phyloP scores from a whole-genome alignment of 176 grass and related monocot genomes.

The Triticum timopheevii region DNA sequence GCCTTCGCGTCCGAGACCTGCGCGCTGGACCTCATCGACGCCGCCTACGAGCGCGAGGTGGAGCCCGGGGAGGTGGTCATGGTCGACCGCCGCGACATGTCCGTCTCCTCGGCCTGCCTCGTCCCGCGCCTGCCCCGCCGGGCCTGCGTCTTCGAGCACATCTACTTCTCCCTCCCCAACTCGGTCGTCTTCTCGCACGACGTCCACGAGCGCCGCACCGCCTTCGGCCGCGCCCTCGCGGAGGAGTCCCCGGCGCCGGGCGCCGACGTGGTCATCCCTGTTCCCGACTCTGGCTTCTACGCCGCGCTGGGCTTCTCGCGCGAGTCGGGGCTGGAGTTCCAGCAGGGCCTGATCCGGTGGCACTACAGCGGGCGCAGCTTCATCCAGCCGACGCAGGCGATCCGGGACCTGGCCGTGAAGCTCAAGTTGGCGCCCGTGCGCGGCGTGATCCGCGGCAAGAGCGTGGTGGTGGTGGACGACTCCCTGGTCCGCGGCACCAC shows the following conservation, averaged over 20 bases:
- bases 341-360: slow-evolving; percentile 70
- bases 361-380: slow-evolving; percentile 79
- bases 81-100: slow-evolving; percentile 69
- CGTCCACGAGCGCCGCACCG: slow-evolving; percentile 67
- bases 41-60: slow-evolving; percentile 72
- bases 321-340: slow-evolving; percentile 59
- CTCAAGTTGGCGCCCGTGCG: slow-evolving; percentile 65
- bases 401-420: slow-evolving; percentile 71
- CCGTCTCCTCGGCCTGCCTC: slow-evolving; percentile 44
- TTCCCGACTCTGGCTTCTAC: slow-evolving; percentile 71
- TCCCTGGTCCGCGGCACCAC: slow-evolving; percentile 80
- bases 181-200: slow-evolving; percentile 65
- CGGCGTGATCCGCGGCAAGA: slow-evolving; percentile 58
- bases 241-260: slow-evolving; percentile 46
- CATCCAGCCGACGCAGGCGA: slow-evolving; percentile 68
- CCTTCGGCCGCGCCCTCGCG: slow-evolving; percentile 64
- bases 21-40: slow-evolving; percentile 80
- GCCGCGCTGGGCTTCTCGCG: slow-evolving; percentile 67
- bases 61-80: slow-evolving; percentile 67
- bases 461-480: slow-evolving; percentile 81
- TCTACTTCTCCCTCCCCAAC: slow-evolving; percentile 77
- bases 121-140: slow-evolving; percentile 42
- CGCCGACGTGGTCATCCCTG: slow-evolving; percentile 74
- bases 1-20: slow-evolving; percentile 82
- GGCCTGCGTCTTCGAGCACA: slow-evolving; percentile 71